These are phyloP conservation scores for Syncephalastrum sp. DNA, from an alignment of 371 early-diverging fungal genomes.

Conservation along the genomic window DNA sequence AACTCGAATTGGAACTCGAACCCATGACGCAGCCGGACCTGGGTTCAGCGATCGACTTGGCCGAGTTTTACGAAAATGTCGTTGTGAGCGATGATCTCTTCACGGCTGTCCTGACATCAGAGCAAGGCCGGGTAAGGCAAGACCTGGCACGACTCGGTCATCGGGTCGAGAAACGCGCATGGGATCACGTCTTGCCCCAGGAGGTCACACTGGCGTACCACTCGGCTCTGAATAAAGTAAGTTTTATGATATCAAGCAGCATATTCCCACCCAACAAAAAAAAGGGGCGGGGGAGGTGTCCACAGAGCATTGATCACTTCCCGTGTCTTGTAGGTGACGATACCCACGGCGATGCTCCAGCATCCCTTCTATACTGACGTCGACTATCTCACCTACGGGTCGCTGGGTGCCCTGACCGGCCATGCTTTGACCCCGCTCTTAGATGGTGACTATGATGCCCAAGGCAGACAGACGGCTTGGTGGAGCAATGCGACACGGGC, in stretches of 20 bases:
- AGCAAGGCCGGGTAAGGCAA: too few relatives aligned
- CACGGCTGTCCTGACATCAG: too few relatives aligned
- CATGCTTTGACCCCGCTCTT: not conserved
- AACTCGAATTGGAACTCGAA: too few relatives aligned
- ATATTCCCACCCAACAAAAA: too few relatives aligned
- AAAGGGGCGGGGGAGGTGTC: too few relatives aligned
- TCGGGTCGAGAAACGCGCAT: slow-evolving; percentile 39
- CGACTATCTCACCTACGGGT: slow-evolving; percentile 1
- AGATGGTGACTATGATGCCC: too few relatives aligned
- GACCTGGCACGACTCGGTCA: slow-evolving; percentile 12
- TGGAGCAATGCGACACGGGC: slow-evolving; percentile 15
- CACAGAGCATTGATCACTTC: too few relatives aligned
- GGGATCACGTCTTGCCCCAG: slow-evolving; percentile 51
- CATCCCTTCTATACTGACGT: slow-evolving; percentile 39
- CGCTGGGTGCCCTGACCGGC: not conserved
- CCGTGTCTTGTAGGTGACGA: slow-evolving; percentile 26
- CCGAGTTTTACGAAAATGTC: too few relatives aligned
- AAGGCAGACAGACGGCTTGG: slow-evolving; percentile 2
- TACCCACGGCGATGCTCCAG: slow-evolving; percentile 56
- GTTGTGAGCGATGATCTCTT: too few relatives aligned
- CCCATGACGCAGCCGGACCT: too few relatives aligned
- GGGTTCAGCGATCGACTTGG: too few relatives aligned
- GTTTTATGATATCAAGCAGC: too few relatives aligned
- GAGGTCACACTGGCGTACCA: slow-evolving; percentile 45
- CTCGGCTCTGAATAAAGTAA: slow-evolving; percentile 23